Evolutionary conservation across 257 asterid species (phyloP), one percentile per base, ranked within the genome.

Genomic region (Solanum etuberosum): DNA sequence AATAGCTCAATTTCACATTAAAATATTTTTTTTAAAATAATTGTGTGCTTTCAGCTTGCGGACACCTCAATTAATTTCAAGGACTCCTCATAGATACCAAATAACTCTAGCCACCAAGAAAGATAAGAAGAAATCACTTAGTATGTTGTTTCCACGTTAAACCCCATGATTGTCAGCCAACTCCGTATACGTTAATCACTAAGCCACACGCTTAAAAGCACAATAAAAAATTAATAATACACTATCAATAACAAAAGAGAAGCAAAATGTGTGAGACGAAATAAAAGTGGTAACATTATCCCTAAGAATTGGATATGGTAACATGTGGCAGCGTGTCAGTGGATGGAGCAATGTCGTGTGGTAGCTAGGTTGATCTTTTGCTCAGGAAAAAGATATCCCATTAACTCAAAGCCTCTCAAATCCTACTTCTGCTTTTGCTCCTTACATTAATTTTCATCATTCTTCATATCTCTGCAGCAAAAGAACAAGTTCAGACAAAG

Each of bases 281-380:
- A 29, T 43, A 25, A 43, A 77, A 80, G 65, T 46, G 67, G 78
- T 84, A 57, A 86, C 88, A 91, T 93, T 92, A 94, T 94, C 96
- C 92, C 88, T 18, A 86, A 85, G 91, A 88, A 88, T 38, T 88
- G 86, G 98, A 94, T 94, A 91, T 86, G 90, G 90, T 90, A 51
- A 89, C 93, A 93, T 35, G 88, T 94, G 96, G 92, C 95, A 82
- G 27, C 15, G 42, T 80, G 35, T 78, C 9, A 93, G 71, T 94
- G 98, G 98, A 86, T 86, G 84, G 11, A 25, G 25, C 48, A 90
- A 86, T 87, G 83, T 27, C 89, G 57, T 12, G 34, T 70, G 82
- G 85, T 84, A 7, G 87, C 42, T 32, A 54, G 83, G 88, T 84
- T 46, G 87, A 88, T 87, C 91, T 86, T 86, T 16, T 78, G 90